Evolutionary conservation across 768 basidiomycete species (phyloP).

Genomic region (Leucosporidium scottii): DNA sequence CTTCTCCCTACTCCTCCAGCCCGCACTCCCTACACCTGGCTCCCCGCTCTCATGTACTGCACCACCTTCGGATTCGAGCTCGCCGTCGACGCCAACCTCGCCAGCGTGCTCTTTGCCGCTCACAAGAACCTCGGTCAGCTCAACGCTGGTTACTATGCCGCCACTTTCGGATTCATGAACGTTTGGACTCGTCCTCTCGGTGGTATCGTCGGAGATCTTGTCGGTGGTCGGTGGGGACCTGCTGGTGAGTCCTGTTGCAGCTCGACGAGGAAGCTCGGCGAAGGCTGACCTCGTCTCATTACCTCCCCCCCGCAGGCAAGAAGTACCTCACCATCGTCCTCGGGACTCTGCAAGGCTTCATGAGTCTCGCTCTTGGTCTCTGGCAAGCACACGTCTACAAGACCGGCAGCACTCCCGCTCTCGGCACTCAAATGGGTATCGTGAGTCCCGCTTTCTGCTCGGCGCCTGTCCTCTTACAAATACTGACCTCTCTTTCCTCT

Average conservation of each 20-base stretch:
- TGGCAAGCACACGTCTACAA: constrained; percentile 39
- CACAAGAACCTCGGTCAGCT: constrained; percentile 50
- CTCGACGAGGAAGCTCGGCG: constrained; percentile 50
- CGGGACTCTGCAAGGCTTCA: constrained; percentile 48
- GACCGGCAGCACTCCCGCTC: constrained; percentile 8
- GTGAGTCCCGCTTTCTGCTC: not conserved
- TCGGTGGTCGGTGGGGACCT: constrained; percentile 43
- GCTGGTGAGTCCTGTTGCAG: not conserved
- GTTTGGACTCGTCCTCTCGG: constrained; percentile 50
- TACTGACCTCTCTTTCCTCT: constrained; percentile 1
- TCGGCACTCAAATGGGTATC: constrained; percentile 29
- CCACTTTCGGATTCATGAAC: constrained; percentile 50
- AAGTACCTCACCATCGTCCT: constrained; percentile 49
- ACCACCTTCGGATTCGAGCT: constrained; percentile 50
- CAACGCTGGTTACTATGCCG: constrained; percentile 50
- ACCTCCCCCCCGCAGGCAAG: constrained; percentile 42
- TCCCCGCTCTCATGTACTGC: constrained; percentile 52
- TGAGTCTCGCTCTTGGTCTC: constrained; percentile 49
- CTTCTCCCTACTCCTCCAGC: no score
- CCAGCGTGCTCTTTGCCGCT: constrained; percentile 47
- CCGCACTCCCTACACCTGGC: constrained; percentile 50
- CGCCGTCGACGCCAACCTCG: constrained; percentile 52
- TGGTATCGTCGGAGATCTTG: constrained; percentile 49
- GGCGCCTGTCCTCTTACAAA: not conserved
- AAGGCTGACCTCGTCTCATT: constrained; percentile 43